Conservation (phyloP, 1,284 basidiomycete species). For the Microbotryum saponariae region DNA sequence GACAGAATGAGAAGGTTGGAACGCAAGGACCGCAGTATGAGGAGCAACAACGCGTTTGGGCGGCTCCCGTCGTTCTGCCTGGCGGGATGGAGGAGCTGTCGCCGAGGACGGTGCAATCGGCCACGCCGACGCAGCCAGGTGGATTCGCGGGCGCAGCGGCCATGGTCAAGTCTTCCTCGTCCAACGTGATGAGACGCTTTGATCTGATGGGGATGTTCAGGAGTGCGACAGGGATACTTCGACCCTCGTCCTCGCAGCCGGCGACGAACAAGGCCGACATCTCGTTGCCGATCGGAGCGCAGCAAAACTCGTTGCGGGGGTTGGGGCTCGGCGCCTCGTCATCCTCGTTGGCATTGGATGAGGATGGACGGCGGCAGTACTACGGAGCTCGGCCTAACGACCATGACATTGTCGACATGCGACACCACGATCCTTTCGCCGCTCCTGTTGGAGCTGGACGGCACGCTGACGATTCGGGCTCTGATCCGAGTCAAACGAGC, state of each 20-base stretch:
- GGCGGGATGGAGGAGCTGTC: not conserved
- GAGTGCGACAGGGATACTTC: conserved; percentile 6
- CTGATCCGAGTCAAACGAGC: not conserved
- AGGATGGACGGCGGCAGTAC: not conserved
- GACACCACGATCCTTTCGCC: conserved; percentile 5
- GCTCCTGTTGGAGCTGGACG: not conserved
- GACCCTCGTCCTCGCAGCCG: not conserved
- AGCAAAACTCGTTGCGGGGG: conserved; percentile 13
- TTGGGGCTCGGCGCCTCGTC: conserved; percentile 10
- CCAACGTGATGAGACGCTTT: conserved; percentile 16
- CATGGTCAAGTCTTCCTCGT: not conserved
- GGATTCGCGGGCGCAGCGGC: conserved; percentile 12
- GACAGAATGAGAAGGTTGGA: too few species aligned
- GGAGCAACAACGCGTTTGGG: not conserved
- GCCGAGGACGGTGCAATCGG: not conserved
- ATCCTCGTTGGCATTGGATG: too few species aligned
- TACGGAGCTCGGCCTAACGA: not conserved
- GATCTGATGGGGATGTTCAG: conserved; percentile 30
- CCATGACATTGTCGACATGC: conserved; percentile 27
- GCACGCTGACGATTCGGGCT: not conserved
- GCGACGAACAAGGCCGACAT: conserved; percentile 1
- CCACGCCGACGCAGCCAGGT: conserved; percentile 13
- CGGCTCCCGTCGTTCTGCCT: not conserved
- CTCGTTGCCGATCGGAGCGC: conserved; percentile 8
- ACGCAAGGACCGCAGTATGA: not conserved